phyloP scores from a whole-genome alignment of 345 rosid species.

The Balakata baccata region DNA sequence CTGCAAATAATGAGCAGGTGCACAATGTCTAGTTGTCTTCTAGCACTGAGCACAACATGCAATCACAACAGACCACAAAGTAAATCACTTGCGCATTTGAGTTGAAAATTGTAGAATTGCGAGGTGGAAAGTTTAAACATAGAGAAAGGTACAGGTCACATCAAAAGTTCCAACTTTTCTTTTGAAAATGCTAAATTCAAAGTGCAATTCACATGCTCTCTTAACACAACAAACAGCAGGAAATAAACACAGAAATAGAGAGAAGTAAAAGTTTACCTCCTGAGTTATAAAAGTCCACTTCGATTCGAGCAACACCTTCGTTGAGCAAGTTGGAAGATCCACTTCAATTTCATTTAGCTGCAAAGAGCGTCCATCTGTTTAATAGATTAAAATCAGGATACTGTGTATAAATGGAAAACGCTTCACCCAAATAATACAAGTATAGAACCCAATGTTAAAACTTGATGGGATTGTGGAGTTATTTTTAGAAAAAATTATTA shows the following conservation, averaged over 20 bases:
- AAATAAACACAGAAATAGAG: neutral
- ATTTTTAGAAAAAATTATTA: too few species aligned
- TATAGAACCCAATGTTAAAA: neutral
- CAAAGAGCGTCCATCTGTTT: conserved; percentile 59
- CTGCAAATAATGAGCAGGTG: too few species aligned
- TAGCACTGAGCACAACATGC: too few species aligned
- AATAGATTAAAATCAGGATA: neutral
- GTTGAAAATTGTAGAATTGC: too few species aligned
- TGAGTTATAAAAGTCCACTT: conserved; percentile 89
- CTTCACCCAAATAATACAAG: neutral
- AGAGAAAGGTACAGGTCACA: too few species aligned
- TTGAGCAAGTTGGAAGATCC: conserved; percentile 64
- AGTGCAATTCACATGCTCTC: neutral
- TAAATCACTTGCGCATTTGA: too few species aligned
- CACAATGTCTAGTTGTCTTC: too few species aligned
- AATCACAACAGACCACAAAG: too few species aligned
- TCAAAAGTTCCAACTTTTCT: too few species aligned
- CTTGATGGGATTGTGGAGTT: neutral
- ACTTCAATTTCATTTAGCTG: conserved; percentile 56
- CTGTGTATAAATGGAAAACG: neutral
- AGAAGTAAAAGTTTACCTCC: conserved; percentile 44
- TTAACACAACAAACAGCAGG: neutral
- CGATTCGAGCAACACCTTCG: conserved; percentile 49
- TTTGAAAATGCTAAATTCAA: neutral
- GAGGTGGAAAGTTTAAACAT: too few species aligned